Evolutionary conservation across 1,284 basidiomycete genomes (phyloP).

Genomic region (Quambalaria eucalypti): DNA sequence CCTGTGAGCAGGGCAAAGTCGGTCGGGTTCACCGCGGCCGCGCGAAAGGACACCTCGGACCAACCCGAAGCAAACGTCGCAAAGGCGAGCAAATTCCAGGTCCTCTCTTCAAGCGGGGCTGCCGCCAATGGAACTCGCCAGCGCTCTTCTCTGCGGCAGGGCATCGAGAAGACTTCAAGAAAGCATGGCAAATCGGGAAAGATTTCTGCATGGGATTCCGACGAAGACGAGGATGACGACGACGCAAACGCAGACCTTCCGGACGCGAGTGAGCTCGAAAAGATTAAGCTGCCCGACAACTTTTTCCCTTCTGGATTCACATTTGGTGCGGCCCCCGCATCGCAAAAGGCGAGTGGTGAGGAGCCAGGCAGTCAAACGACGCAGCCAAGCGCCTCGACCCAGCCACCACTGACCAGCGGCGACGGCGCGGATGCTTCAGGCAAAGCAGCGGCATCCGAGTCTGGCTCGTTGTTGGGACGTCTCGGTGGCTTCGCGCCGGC

Average conservation of each 20-base stretch:
- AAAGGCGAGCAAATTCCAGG: slow-evolving; percentile 1
- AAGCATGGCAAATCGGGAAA: slow-evolving; percentile 39
- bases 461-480: slow-evolving; percentile 13
- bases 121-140: not conserved
- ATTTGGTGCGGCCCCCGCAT: slow-evolving; percentile 15
- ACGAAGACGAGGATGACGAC: slow-evolving; percentile 38
- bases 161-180: slow-evolving; percentile 29
- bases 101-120: not conserved
- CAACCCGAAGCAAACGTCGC: no score
- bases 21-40: no score
- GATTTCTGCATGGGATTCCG: slow-evolving; percentile 28
- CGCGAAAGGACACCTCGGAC: no score
- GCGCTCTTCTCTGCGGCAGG: slow-evolving; percentile 36
- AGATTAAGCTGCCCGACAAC: slow-evolving; percentile 40
- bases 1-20: no score
- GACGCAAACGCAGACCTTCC: slow-evolving; percentile 7
- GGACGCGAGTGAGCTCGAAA: slow-evolving; percentile 27
- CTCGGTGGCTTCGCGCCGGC: slow-evolving; percentile 22
- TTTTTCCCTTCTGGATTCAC: slow-evolving; percentile 38
- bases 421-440: slow-evolving; percentile 1
- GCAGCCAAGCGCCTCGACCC: not conserved
- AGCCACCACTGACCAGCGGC: not conserved
- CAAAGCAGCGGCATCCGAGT: slow-evolving; percentile 4
- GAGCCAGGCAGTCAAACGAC: not conserved
- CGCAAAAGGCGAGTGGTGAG: slow-evolving; percentile 1